Evolutionary conservation across 352 stramenopile species (phyloP).

Genomic region (Globisporangium echinulatum): DNA sequence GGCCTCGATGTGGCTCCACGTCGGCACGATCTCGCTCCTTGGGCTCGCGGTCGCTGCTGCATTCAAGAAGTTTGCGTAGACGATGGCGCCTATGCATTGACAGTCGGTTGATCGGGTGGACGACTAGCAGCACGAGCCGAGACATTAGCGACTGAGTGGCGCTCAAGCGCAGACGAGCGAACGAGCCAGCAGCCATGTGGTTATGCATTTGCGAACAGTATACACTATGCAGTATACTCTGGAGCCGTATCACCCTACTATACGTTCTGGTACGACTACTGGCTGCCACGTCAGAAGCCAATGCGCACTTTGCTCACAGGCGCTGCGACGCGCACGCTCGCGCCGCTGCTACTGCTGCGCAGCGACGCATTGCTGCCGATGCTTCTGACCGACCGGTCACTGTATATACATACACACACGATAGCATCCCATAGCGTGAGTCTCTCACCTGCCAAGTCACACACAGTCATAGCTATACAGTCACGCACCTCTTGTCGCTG

Average conservation of each 20-base stretch:
- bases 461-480: neutral
- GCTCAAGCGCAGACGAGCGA: no score
- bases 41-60: slow-evolving; percentile 37
- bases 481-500: slow-evolving; percentile 46
- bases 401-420: neutral
- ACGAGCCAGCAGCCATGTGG: no score
- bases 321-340: slow-evolving; percentile 42
- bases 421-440: neutral
- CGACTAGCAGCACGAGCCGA: no score
- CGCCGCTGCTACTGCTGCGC: slow-evolving; percentile 41
- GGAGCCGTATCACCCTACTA: no score
- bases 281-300: slow-evolving; percentile 17
- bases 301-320: slow-evolving; percentile 59
- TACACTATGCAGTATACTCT: no score
- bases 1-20: slow-evolving; percentile 70
- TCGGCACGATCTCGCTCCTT: slow-evolving; percentile 50
- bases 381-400: slow-evolving; percentile 47
- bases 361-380: slow-evolving; percentile 45
- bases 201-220: no score
- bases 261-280: slow-evolving; percentile 11
- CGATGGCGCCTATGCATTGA: no score
- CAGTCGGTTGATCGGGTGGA: no score
- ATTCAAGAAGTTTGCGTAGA: slow-evolving; percentile 55
- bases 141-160: no score
- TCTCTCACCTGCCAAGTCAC: neutral